Conservation (phyloP, 208 protist genomes). For the Acanthamoeba royreba region DNA sequence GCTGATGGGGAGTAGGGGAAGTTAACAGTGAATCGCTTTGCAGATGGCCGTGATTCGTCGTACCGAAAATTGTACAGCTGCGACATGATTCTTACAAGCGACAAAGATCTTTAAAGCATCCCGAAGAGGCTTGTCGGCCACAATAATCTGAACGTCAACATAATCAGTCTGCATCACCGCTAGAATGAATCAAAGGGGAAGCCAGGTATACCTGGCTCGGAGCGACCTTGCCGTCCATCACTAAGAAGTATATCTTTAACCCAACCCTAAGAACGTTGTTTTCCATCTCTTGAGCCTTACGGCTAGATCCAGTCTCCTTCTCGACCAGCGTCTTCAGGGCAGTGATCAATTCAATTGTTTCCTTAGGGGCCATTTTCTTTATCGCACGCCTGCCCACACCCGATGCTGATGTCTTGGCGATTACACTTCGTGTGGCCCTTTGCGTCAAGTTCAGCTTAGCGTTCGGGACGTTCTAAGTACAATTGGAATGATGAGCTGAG, state of each 20-base stretch:
- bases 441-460: neutral
- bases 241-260: neutral
- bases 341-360: neutral
- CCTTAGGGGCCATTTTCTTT: neutral
- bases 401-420: neutral
- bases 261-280: neutral
- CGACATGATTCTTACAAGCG: neutral
- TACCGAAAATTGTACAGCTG: neutral
- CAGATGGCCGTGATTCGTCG: neutral
- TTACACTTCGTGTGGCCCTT: neutral
- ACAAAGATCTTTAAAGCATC: neutral
- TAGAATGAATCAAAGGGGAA: neutral
- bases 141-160: neutral
- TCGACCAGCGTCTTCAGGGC: neutral
- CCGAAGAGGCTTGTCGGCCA: neutral
- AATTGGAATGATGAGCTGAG: too few species aligned
- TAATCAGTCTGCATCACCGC: neutral
- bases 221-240: neutral
- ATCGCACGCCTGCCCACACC: slow-evolving; percentile 13
- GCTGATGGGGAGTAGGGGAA: neutral
- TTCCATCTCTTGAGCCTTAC: neutral
- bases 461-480: neutral
- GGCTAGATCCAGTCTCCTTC: neutral
- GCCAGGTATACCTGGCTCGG: neutral
- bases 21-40: neutral